Base-by-base conservation (phyloP, 192 early-diverging fungal genomes). In the Backusella psychrophila region DNA sequence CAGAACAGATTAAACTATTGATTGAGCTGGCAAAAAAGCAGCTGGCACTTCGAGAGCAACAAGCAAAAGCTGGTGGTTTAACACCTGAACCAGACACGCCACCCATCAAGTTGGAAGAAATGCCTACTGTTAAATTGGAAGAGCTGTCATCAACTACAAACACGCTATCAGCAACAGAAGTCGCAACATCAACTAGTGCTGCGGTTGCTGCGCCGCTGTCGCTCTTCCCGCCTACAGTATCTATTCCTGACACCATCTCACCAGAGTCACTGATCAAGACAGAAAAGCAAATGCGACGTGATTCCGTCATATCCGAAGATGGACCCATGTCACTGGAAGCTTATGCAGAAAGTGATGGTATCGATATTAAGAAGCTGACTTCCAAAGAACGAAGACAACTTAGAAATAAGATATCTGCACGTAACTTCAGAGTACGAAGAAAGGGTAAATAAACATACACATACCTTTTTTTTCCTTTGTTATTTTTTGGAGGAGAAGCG, bases 321-420 rank as follows among this genome's bases (percentile, higher is more conserved):
- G 72, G 53, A 15, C 49, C 36, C 21, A 39, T 74, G 72, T 52
- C 72, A 63, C 53, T 74, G 35, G 72, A 74, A 65, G 72, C 72
- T 29, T 74, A 56, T 74, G 72, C 72, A 38, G 78, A 79, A 26
- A 53, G 31, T 71, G 78, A 79, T 46, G 78, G 81, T 11, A 78
- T 87, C 63, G 89, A 90, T 69, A 69, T 89, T 34, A 87, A 86
- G 68, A 85, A 81, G 68, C 70, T 93, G 77, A 76, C 85, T 9
- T 81, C 87, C 5, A 91, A 89, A 75, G 89, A 93, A 81, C 83
- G 90, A 34, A 82, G 92, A 41, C 90, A 91, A 81, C 80, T 92
- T 76, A 82, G 92, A 74, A 93, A 93, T 85, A 93, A 93, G 74
- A 91, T 93, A 41, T 90, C 89, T 33, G 92, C 92, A 41, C 83